A percentile compares a stretch with the other conserved stretches of the same genome.
Evolutionary conservation across 2,329 filamentous ascomycete species (phyloP).

Genomic region (Scedosporium dehoogii): DNA sequence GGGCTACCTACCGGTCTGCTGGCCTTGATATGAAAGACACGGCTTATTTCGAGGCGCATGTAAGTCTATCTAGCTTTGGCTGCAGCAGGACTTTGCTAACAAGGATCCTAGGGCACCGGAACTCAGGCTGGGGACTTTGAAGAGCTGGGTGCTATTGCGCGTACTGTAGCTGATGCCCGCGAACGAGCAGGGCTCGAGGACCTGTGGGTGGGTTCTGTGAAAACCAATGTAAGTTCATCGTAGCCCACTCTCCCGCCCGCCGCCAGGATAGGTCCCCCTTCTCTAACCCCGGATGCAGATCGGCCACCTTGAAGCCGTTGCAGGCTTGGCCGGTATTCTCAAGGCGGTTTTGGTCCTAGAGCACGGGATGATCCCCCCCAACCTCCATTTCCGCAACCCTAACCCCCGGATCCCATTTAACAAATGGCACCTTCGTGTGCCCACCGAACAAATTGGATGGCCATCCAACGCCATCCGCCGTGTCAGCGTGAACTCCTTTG

Average conservation of each 20-base stretch:
- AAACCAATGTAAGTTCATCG: constrained; percentile 28
- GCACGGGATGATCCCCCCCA: constrained; percentile 19
- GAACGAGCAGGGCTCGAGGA: no score
- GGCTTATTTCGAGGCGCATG: no score
- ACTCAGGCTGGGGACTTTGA: constrained; percentile 31
- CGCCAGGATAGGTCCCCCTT: no score
- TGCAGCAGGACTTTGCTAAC: no score
- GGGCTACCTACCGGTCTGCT: constrained; percentile 27
- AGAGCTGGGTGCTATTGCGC: constrained; percentile 25
- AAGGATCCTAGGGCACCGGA: constrained; percentile 35
- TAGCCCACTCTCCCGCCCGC: no score
- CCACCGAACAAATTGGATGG: constrained; percentile 14
- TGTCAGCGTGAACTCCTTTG: constrained; percentile 26
- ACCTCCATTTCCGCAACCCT: constrained; percentile 20
- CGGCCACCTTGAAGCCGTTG: constrained; percentile 26
- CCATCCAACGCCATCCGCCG: constrained; percentile 15
- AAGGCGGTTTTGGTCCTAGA: constrained; percentile 23
- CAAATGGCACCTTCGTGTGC: constrained; percentile 15
- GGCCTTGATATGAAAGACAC: neutral
- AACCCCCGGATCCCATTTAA: constrained; percentile 19
- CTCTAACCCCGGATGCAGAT: no score
- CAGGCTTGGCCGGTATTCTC: constrained; percentile 20
- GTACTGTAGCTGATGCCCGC: constrained; percentile 20
- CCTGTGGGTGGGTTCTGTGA: constrained; percentile 21
- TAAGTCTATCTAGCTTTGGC: no score